These are phyloP conservation scores for Aureobasidium musti DNA, from an alignment of 2,329 filamentous ascomycete genomes.

Conservation along the genomic window DNA sequence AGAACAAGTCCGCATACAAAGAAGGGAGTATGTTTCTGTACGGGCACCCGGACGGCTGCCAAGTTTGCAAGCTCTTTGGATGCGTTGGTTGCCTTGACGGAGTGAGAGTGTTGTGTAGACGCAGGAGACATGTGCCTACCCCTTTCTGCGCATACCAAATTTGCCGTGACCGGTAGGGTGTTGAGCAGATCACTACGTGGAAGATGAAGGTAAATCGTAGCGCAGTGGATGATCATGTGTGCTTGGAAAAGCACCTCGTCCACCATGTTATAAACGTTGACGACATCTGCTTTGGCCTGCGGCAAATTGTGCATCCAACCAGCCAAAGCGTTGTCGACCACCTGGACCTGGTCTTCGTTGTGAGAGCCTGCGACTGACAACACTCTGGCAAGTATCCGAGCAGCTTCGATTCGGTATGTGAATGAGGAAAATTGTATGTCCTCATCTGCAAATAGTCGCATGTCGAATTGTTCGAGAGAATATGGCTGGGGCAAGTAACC, in stretches of 20 bases:
- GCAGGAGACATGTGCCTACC: slow-evolving; percentile 57
- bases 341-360: slow-evolving; percentile 51
- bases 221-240: slow-evolving; percentile 70
- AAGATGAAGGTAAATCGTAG: slow-evolving; percentile 74
- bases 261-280: slow-evolving; percentile 68
- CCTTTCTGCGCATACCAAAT: slow-evolving; percentile 43
- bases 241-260: slow-evolving; percentile 94
- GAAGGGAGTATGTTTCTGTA: slow-evolving; percentile 74
- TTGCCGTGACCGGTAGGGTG: slow-evolving; percentile 58
- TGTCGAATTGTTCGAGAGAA: slow-evolving; percentile 74
- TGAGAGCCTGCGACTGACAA: slow-evolving; percentile 54
- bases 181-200: slow-evolving; percentile 72
- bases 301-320: slow-evolving; percentile 84
- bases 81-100: slow-evolving; percentile 75
- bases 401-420: slow-evolving; percentile 78
- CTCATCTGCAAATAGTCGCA: slow-evolving; percentile 71
- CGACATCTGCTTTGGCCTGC: slow-evolving; percentile 66
- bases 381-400: slow-evolving; percentile 75
- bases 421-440: slow-evolving; percentile 77
- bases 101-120: slow-evolving; percentile 62
- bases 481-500: slow-evolving; percentile 56
- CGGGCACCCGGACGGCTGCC: slow-evolving; percentile 69
- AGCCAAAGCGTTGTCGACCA: slow-evolving; percentile 61
- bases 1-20: slow-evolving; percentile 79
- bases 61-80: slow-evolving; percentile 76